Conservation (phyloP, 177 flowering plant species). For the Vitis hybrid region DNA sequence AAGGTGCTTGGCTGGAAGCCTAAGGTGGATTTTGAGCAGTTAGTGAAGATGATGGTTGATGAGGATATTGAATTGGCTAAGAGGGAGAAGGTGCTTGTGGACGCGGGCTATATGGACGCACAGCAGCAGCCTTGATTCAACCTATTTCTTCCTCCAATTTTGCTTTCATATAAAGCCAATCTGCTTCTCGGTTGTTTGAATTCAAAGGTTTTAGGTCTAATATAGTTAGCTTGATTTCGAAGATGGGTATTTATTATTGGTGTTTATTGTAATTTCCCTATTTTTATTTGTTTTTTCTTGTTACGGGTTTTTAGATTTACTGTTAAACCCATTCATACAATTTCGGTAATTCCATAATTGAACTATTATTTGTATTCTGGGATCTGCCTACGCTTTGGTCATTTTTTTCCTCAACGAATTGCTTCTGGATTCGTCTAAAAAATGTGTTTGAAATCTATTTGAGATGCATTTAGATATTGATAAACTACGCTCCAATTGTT, state of each 20-base stretch:
- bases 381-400: no score
- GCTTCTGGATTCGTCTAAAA: no score
- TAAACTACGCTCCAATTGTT: no score
- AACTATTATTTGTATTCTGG: no score
- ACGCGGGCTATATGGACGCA: constrained; percentile 95
- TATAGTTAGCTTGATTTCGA: constrained; percentile 3
- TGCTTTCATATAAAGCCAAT: background rate
- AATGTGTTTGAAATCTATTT: no score
- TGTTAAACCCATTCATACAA: constrained; percentile 10
- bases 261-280: background rate
- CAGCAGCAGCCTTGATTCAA: constrained; percentile 84
- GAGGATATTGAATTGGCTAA: constrained; percentile 89
- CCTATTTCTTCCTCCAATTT: background rate
- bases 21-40: constrained; percentile 79
- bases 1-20: constrained; percentile 89
- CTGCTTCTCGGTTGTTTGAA: background rate
- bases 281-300: background rate
- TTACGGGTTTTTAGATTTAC: background rate
- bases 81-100: constrained; percentile 96
- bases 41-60: constrained; percentile 99
- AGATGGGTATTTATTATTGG: background rate
- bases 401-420: no score
- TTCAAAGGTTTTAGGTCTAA: background rate
- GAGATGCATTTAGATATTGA: no score
- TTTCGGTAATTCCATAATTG: constrained; percentile 7